A percentile compares a stretch with the other conserved stretches of the same genome.
These are phyloP conservation scores for Spizellomyces sp. DNA, from an alignment of 192 early-diverging fungal genomes.

Conservation along the genomic window DNA sequence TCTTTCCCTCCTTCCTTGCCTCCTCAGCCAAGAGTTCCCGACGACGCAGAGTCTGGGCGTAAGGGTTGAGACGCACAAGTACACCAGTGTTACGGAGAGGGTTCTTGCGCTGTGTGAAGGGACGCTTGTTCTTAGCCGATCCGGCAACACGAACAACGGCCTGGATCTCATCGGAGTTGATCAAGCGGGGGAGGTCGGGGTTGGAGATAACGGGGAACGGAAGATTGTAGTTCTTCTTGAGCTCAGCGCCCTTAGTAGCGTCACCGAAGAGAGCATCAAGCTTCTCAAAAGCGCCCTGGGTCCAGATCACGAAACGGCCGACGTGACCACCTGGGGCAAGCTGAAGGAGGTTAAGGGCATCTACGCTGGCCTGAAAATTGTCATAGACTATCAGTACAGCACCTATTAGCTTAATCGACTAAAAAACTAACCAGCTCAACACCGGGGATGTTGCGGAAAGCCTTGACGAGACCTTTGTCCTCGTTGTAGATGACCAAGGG, in stretches of 20 bases:
- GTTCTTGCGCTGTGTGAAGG: constrained; percentile 99
- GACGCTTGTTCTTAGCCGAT: constrained; percentile 78
- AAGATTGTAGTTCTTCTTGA: constrained; percentile 92
- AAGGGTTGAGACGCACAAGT: constrained; percentile 95
- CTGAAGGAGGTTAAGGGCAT: constrained; percentile 94
- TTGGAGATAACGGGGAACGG: constrained; percentile 87
- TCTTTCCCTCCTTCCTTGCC: constrained; percentile 36
- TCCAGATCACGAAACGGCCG: constrained; percentile 99
- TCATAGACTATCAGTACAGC: neutral
- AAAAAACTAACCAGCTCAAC: constrained; percentile 77
- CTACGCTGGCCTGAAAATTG: constrained; percentile 63
- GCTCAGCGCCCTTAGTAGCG: constrained; percentile 69
- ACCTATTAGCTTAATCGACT: neutral
- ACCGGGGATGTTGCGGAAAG: constrained; percentile 99
- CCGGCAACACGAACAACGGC: constrained; percentile 87
- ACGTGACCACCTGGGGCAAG: constrained; percentile 98
- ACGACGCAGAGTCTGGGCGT: constrained; percentile 81
- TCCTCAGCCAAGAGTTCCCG: constrained; percentile 47
- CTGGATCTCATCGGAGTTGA: constrained; percentile 97
- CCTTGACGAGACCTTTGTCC: constrained; percentile 90
- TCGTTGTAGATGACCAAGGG: constrained; percentile 95
- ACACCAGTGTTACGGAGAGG: constrained; percentile 90
- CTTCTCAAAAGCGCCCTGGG: constrained; percentile 86
- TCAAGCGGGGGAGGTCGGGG: constrained; percentile 93
- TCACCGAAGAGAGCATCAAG: constrained; percentile 95